Conservation (phyloP, 208 protist species). For the Crithidia acanthocephali region DNA sequence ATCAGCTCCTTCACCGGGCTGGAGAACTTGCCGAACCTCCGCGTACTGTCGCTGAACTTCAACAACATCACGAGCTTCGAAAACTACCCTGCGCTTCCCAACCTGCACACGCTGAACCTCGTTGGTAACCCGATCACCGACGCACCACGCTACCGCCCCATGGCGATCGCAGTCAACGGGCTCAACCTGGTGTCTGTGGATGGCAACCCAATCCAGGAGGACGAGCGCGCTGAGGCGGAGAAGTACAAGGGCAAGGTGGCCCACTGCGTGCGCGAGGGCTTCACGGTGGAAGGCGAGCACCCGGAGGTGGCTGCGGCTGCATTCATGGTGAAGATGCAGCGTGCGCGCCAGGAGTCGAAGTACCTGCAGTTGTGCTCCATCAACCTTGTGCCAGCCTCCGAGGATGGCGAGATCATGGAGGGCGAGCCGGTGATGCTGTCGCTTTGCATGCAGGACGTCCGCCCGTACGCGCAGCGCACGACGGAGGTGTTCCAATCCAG, state of each 20-base stretch:
- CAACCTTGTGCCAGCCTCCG: constrained; percentile 57
- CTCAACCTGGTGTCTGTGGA: constrained; percentile 87
- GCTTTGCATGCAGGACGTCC: constrained; percentile 93
- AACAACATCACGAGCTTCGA: constrained; percentile 93
- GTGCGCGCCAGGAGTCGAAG: constrained; percentile 65
- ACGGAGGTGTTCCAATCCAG: constrained; percentile 87
- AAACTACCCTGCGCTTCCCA: constrained; percentile 82
- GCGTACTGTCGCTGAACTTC: constrained; percentile 94
- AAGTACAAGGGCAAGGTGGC: constrained; percentile 92
- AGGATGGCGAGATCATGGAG: constrained; percentile 76
- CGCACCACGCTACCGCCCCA: constrained; percentile 85
- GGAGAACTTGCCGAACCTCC: constrained; percentile 83
- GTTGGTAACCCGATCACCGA: constrained; percentile 91
- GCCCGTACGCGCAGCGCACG: constrained; percentile 77
- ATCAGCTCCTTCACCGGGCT: constrained; percentile 92
- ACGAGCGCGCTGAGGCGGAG: constrained; percentile 85
- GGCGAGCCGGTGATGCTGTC: constrained; percentile 77
- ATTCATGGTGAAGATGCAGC: constrained; percentile 90
- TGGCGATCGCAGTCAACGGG: constrained; percentile 91
- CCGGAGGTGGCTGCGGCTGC: constrained; percentile 78
- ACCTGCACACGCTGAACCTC: constrained; percentile 91
- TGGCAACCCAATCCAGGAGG: constrained; percentile 82
- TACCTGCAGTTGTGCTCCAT: constrained; percentile 87
- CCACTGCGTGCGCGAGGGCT: constrained; percentile 90
- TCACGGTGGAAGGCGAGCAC: constrained; percentile 88